These are phyloP conservation scores for Mycena vitilis DNA, from an alignment of 768 basidiomycete species.

Conservation along the genomic window DNA sequence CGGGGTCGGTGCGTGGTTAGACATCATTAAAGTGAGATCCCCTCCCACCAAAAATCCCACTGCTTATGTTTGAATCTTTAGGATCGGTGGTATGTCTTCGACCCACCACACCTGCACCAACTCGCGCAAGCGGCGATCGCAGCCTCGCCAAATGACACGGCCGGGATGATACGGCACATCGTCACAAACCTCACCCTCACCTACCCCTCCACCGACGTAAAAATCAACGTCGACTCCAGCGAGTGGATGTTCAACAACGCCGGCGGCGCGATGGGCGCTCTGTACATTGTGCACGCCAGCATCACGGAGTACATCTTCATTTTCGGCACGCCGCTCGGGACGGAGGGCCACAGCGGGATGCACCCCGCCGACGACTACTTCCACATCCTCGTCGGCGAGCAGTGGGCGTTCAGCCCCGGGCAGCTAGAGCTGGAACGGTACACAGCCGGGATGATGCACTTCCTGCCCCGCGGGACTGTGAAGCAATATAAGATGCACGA, in stretches of 20 bases:
- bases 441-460: slow-evolving; percentile 83
- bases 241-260: slow-evolving; percentile 99
- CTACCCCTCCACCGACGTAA: slow-evolving; percentile 68
- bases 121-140: slow-evolving; percentile 82
- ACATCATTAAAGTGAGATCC: slow-evolving; percentile 19
- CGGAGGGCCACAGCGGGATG: slow-evolving; percentile 94
- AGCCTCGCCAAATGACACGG: slow-evolving; percentile 59
- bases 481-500: slow-evolving; percentile 99
- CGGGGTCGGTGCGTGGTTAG: slow-evolving; percentile 15
- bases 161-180: slow-evolving; percentile 84
- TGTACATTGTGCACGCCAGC: slow-evolving; percentile 97
- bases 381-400: slow-evolving; percentile 92
- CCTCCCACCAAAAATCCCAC: no score
- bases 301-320: slow-evolving; percentile 97
- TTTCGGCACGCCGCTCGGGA: slow-evolving; percentile 95
- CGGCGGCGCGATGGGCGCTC: slow-evolving; percentile 96
- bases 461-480: slow-evolving; percentile 81
- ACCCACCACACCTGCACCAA: slow-evolving; percentile 75
- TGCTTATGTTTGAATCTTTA: neutral
- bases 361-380: slow-evolving; percentile 99
- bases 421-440: slow-evolving; percentile 89
- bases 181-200: slow-evolving; percentile 79
- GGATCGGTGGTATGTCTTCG: slow-evolving; percentile 54
- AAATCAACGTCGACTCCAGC: slow-evolving; percentile 67
- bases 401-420: slow-evolving; percentile 94